Evolutionary conservation across 768 basidiomycete species (phyloP).

Genomic region (Pisolithus tinctorius): DNA sequence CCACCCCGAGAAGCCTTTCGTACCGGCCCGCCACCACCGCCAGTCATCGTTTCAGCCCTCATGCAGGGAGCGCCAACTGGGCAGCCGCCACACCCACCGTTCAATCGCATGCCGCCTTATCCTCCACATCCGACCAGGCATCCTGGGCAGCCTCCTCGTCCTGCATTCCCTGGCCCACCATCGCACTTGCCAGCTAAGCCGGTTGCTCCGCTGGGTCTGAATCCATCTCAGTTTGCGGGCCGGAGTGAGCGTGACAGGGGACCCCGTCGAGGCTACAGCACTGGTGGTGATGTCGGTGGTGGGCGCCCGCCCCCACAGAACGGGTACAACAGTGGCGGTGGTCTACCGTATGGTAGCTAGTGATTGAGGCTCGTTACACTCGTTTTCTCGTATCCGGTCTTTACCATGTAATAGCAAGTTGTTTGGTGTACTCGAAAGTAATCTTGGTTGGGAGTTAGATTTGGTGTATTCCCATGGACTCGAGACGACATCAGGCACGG

Average conservation of each 20-base stretch:
- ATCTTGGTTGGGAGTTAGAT: too few species aligned
- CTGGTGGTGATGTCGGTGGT: conserved; percentile 5
- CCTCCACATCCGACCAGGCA: neutral
- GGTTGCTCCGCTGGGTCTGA: conserved; percentile 11
- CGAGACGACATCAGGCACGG: neutral
- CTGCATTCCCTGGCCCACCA: conserved; percentile 1
- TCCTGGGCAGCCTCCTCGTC: neutral
- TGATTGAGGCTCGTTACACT: neutral
- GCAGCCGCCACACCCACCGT: conserved; percentile 7
- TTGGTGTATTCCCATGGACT: neutral
- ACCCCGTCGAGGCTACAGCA: conserved; percentile 4
- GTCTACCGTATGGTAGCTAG: neutral
- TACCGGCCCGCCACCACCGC: conserved; percentile 21
- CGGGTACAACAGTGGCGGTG: neutral
- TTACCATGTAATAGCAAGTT: neutral
- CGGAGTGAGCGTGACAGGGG: neutral
- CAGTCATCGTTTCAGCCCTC: conserved; percentile 23
- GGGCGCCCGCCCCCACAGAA: conserved; percentile 8
- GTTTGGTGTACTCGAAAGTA: too few species aligned
- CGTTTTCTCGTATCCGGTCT: neutral
- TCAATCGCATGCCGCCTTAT: conserved; percentile 3
- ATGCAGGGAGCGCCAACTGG: conserved; percentile 18
- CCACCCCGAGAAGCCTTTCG: conserved; percentile 32
- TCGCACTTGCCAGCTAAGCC: conserved; percentile 17
- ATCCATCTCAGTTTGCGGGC: neutral